Base-by-base conservation (phyloP, 108 stramenopile species). In the Nitzschia inconspicua region DNA sequence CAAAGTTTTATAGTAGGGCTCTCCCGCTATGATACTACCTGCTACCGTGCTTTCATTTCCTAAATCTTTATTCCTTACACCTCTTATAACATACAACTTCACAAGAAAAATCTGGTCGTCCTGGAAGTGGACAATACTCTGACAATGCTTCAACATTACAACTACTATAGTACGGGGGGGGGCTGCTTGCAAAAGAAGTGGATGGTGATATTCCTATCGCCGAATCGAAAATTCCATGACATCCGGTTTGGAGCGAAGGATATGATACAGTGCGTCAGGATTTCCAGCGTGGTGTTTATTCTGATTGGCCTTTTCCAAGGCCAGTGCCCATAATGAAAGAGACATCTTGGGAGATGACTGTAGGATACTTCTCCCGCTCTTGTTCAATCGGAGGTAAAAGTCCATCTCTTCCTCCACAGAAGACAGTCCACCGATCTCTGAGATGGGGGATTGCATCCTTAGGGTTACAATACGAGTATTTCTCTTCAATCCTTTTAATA, bases 191-290 rank as follows among this genome's bases (percentile, higher is more conserved):
- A n/a, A n/a, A n/a, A n/a, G n/a, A n/a, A n/a, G n/a, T n/a, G n/a
- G n/a, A n/a, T n/a, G n/a, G n/a, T n/a, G n/a, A n/a, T n/a, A n/a
- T n/a, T n/a, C n/a, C n/a, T n/a, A 47, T 24, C 47, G 2, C 20
- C 23, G 24, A 24, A 1, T n/a, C 2, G 23, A 20, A 11, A 20
- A 20, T 2, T 2, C 25, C 3, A 40, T 44, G 2, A 70, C n/a
- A 22, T 75, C 60, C 0, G 73, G 73, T 25, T 55, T 62, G 44
- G 67, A 47, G 32, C 60, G 59, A 6, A 75, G 54, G 51, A 75
- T 30, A 40, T 46, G 26, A 34, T 50, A 75, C 55, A 75, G 23
- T 24, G 52, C 60, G 49, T 68, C 66, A 27, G 73, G 73, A 11
- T 16, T 26, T 9, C 54, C 60, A 11, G 53, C 27, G 3, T 27